Conservation (phyloP, 257 asterid genomes). For the Salvia hispanica region DNA sequence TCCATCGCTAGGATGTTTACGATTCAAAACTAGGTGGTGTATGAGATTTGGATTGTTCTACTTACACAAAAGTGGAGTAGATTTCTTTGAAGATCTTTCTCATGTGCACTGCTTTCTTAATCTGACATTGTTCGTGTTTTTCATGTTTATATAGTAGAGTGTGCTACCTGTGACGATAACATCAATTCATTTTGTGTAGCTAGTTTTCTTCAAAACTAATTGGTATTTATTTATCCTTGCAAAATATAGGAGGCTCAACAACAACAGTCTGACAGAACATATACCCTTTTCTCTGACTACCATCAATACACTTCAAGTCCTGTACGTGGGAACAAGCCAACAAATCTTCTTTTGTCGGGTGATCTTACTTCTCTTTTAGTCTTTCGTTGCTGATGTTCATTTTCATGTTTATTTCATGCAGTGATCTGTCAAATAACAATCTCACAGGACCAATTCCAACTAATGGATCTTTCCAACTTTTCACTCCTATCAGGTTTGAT, state of each 20-base stretch:
- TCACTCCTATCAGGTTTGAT: conserved; percentile 91
- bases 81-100: conserved; percentile 8
- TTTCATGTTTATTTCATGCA: conserved; percentile 43
- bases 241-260: conserved; percentile 87
- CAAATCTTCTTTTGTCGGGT: conserved; percentile 21
- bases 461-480: conserved; percentile 87
- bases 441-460: conserved; percentile 69
- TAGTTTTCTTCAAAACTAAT: conserved; percentile 25
- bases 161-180: conserved; percentile 12
- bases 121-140: conserved; percentile 4
- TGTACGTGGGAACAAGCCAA: conserved; percentile 59
- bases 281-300: conserved; percentile 73
- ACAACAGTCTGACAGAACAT: conserved; percentile 73
- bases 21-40: conserved; percentile 14
- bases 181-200: conserved; percentile 24
- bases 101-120: neutral
- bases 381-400: conserved; percentile 29
- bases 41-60: conserved; percentile 18
- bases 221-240: conserved; percentile 30
- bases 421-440: conserved; percentile 84
- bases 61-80: conserved; percentile 3
- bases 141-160: neutral
- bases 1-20: neutral
- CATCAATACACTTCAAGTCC: conserved; percentile 81
- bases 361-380: conserved; percentile 7